Evolutionary conservation across 2,329 filamentous ascomycete genomes (phyloP).

Genomic region (Xylariaceae sp.): DNA sequence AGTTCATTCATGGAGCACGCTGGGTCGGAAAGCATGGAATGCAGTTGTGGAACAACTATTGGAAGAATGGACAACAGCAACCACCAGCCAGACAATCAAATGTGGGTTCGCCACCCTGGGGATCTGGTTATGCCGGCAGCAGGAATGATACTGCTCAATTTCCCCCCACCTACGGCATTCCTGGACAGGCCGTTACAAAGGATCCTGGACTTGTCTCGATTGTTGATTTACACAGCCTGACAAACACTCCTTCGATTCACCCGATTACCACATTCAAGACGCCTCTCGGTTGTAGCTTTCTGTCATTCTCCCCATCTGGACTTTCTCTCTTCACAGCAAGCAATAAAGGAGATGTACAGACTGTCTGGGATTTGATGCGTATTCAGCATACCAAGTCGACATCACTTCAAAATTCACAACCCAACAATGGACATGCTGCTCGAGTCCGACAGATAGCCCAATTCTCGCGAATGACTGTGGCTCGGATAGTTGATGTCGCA

Average conservation of each 20-base stretch:
- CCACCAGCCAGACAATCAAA: conserved; percentile 42
- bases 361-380: conserved; percentile 74
- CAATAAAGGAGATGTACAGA: conserved; percentile 78
- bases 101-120: conserved; percentile 45
- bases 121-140: conserved; percentile 39
- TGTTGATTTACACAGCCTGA: conserved; percentile 63
- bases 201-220: conserved; percentile 74
- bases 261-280: conserved; percentile 68
- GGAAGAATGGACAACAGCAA: conserved; percentile 54
- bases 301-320: conserved; percentile 73
- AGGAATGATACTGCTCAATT: conserved; percentile 55
- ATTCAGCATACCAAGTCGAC: conserved; percentile 61
- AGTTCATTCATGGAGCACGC: conserved; percentile 68
- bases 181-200: conserved; percentile 52
- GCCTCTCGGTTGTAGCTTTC: conserved; percentile 71
- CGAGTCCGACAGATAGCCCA: conserved; percentile 80
- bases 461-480: conserved; percentile 87
- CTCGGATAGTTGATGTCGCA: conserved; percentile 82
- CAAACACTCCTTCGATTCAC: conserved; percentile 48
- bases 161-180: conserved; percentile 69
- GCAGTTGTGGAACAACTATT: conserved; percentile 77
- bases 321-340: conserved; percentile 74
- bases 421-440: conserved; percentile 46
- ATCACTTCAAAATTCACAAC: conserved; percentile 50
- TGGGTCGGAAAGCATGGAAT: conserved; percentile 75